These are phyloP conservation scores for Globisporangium paddicum DNA, from an alignment of 352 stramenopile genomes.

Conservation along the genomic window DNA sequence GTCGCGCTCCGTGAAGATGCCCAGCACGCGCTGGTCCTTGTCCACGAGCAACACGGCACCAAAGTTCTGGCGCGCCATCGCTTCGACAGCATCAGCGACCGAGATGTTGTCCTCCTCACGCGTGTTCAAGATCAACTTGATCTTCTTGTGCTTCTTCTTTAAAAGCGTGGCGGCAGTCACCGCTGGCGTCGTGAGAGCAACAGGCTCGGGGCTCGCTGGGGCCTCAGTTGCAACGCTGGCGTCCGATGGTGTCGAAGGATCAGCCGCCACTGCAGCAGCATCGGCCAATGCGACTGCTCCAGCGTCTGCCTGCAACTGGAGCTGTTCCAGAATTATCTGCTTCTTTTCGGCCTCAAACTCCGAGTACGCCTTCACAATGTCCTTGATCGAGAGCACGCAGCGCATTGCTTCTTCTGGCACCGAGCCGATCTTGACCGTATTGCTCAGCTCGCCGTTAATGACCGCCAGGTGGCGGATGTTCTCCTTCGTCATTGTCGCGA, in stretches of 20 bases:
- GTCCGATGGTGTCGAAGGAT: not conserved
- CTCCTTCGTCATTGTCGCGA: slow-evolving; percentile 86
- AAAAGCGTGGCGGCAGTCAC: slow-evolving; percentile 37
- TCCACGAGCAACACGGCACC: slow-evolving; percentile 79
- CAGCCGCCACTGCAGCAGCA: not conserved
- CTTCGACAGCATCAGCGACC: slow-evolving; percentile 67
- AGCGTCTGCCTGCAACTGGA: not conserved
- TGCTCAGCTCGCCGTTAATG: slow-evolving; percentile 71
- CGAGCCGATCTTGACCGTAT: slow-evolving; percentile 62
- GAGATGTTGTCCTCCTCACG: slow-evolving; percentile 72
- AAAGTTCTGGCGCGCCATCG: slow-evolving; percentile 78
- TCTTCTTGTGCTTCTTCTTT: slow-evolving; percentile 81
- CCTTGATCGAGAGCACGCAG: slow-evolving; percentile 82
- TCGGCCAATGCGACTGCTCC: not conserved
- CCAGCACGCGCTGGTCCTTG: slow-evolving; percentile 76
- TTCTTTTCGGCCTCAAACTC: slow-evolving; percentile 65
- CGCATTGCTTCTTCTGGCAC: slow-evolving; percentile 83
- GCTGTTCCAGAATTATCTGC: slow-evolving; percentile 4
- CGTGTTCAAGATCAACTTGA: slow-evolving; percentile 82
- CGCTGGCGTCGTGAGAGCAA: slow-evolving; percentile 8
- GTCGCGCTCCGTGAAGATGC: slow-evolving; percentile 84
- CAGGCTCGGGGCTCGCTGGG: not conserved
- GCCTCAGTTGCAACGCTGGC: not conserved
- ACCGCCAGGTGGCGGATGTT: slow-evolving; percentile 82
- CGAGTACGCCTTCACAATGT: slow-evolving; percentile 74